phyloP scores from a whole-genome alignment of 257 asterid species.

The Plantago ovata region DNA sequence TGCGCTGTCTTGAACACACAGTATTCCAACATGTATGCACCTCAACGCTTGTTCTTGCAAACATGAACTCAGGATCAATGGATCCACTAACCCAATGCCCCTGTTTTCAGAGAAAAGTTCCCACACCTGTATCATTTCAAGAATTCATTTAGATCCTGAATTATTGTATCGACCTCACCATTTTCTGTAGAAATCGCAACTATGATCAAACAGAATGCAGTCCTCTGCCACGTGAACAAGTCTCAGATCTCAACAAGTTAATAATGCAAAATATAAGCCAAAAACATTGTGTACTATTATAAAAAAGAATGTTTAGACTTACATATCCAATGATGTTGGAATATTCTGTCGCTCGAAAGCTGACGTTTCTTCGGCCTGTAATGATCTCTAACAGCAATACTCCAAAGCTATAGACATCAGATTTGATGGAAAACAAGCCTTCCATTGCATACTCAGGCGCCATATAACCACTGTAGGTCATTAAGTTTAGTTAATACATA shows the following conservation, averaged over 20 bases:
- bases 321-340: conserved; percentile 63
- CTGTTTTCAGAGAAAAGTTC: conserved; percentile 60
- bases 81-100: conserved; percentile 55
- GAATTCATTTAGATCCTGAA: conserved; percentile 8
- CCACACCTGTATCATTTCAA: conserved; percentile 53
- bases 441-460: conserved; percentile 98
- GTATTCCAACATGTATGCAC: conserved; percentile 71
- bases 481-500: background rate
- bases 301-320: conserved; percentile 27
- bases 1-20: conserved; percentile 76
- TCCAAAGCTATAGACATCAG: conserved; percentile 91
- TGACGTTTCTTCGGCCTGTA: conserved; percentile 51
- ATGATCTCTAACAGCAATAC: conserved; percentile 73
- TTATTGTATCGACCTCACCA: background rate
- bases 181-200: no score
- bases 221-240: no score
- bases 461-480: conserved; percentile 72
- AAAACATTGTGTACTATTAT: no score
- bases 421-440: conserved; percentile 78
- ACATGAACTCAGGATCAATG: conserved; percentile 31
- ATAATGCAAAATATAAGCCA: background rate
- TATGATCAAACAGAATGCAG: no score
- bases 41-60: conserved; percentile 41
- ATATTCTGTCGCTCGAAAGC: conserved; percentile 49
- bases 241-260: background rate